Evolutionary conservation across 2,329 filamentous ascomycete species (phyloP), one percentile per base, ranked within the genome.

Genomic region (Macrophomina phaseolina): DNA sequence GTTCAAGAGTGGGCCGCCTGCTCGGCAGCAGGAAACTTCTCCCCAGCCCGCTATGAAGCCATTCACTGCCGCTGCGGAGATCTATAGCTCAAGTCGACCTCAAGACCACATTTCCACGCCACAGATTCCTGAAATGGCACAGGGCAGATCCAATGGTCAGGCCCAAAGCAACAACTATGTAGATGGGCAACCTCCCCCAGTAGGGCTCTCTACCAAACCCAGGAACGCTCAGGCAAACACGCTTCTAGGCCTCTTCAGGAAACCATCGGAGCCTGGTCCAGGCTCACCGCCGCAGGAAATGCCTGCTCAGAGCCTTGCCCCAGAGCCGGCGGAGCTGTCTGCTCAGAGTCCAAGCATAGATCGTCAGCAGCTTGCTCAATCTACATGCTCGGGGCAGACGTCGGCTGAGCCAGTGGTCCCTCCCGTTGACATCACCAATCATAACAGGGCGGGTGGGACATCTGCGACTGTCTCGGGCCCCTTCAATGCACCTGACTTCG

Each of bases 1-100:
- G 1, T 89, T 90, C 78, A 89, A 84, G 68, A 73, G 73, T 14
- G 72, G 71, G 6, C 56, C 60, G 11, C 23, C 61, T 32, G 66
- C 36, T 67, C 60, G 12, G 12, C 72, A 74, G 36, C 75, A 74
- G 62, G 40, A 65, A 40, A 66, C 69, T 18, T 51, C 53, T 14
- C 36, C 53, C 42, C 68, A 70, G 14, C 68, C 68, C 32, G 36
- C 51, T 11, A 42, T 64, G 4, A 58, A 64, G 38, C 60, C 66
- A 16, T 64, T 64, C 52, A 64, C 55, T 14, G 60, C 52, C 18
- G 66, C 66, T n/a, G 61, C 58, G 4, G 65, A 67, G 34, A 67
- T 67, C n/a, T 67, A 67, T 34, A 64, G 48, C 7, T 61, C 64
- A 11, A 55, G 46, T 16, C 49, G 56, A 9, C 46, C 56, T 53